Conservation (phyloP, 768 basidiomycete species). For the Leccinellum luteum region DNA sequence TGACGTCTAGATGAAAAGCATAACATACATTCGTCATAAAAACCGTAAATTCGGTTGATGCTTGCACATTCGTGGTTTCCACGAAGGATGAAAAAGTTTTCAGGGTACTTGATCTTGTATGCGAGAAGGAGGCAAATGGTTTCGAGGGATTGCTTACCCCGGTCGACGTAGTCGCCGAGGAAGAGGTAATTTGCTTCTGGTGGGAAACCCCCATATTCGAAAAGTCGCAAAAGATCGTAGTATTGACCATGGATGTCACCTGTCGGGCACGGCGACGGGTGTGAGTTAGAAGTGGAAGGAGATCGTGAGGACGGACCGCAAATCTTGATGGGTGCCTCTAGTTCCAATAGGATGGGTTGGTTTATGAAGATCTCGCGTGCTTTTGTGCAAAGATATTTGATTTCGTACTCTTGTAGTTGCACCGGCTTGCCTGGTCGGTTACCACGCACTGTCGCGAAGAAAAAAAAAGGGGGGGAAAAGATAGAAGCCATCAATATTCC, state of each 20-base stretch:
- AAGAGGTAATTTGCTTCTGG: slow-evolving; percentile 99
- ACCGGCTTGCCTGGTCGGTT: slow-evolving; percentile 99
- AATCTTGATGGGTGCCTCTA: slow-evolving; percentile 99
- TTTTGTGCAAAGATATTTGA: slow-evolving; percentile 98
- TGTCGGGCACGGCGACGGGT: slow-evolving; percentile 32
- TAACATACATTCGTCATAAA: slow-evolving; percentile 97
- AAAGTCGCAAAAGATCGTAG: slow-evolving; percentile 95
- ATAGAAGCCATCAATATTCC: slow-evolving; percentile 13
- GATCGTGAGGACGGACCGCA: slow-evolving; percentile 66
- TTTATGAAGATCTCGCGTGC: slow-evolving; percentile 99
- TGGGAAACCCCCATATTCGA: slow-evolving; percentile 99
- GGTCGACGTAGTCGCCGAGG: slow-evolving; percentile 98
- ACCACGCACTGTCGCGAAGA: slow-evolving; percentile 72
- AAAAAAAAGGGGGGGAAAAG: slow-evolving; percentile 13
- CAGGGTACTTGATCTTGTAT: slow-evolving; percentile 99
- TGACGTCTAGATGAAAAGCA: not conserved
- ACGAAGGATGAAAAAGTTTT: slow-evolving; percentile 99
- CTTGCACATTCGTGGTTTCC: slow-evolving; percentile 99
- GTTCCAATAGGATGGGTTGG: slow-evolving; percentile 95
- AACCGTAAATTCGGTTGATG: slow-evolving; percentile 99
- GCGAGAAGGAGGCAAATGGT: slow-evolving; percentile 99
- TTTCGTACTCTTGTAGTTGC: slow-evolving; percentile 97
- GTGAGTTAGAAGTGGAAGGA: slow-evolving; percentile 20
- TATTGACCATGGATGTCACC: slow-evolving; percentile 99
- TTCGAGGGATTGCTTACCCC: slow-evolving; percentile 98